Conservation (phyloP, 495 filamentous ascomycete species). For the Neurospora pannonica region DNA sequence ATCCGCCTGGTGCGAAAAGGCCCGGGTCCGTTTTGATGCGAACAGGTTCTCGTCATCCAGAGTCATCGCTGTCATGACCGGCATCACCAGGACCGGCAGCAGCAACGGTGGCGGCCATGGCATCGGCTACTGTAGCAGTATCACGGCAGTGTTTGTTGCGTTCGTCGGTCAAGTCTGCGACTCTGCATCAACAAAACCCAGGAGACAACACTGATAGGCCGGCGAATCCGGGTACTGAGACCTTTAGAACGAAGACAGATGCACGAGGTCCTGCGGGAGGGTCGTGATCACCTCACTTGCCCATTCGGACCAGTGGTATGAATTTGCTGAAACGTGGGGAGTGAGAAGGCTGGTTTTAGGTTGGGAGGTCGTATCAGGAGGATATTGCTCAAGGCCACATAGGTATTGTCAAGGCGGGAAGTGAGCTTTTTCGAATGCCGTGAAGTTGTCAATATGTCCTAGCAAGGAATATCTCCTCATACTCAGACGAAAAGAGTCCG, state of each 20-base stretch:
- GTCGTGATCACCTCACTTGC: not conserved
- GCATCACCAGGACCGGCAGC: not conserved
- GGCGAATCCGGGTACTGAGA: not conserved
- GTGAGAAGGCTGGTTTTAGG: not conserved
- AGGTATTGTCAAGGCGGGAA: not conserved
- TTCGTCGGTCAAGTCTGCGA: not conserved
- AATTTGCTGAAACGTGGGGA: not conserved
- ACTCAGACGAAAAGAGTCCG: not conserved
- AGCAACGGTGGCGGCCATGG: not conserved
- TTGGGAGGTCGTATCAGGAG: not conserved
- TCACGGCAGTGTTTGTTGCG: not conserved
- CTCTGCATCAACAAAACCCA: not conserved
- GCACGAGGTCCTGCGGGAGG: not conserved
- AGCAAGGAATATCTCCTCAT: not conserved
- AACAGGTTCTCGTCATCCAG: slow-evolving; percentile 6
- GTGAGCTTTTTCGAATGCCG: not conserved
- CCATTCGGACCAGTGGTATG: not conserved
- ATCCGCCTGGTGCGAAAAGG: not conserved
- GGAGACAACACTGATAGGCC: not conserved
- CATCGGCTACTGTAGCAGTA: not conserved
- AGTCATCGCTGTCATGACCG: not conserved
- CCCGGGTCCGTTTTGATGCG: slow-evolving; percentile 2
- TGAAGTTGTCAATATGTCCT: not conserved
- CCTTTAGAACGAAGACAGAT: not conserved
- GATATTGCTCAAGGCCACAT: not conserved